Evolutionary conservation across 305 asterid genomes (phyloP).

Genomic region (Fraxinus latifolia): DNA sequence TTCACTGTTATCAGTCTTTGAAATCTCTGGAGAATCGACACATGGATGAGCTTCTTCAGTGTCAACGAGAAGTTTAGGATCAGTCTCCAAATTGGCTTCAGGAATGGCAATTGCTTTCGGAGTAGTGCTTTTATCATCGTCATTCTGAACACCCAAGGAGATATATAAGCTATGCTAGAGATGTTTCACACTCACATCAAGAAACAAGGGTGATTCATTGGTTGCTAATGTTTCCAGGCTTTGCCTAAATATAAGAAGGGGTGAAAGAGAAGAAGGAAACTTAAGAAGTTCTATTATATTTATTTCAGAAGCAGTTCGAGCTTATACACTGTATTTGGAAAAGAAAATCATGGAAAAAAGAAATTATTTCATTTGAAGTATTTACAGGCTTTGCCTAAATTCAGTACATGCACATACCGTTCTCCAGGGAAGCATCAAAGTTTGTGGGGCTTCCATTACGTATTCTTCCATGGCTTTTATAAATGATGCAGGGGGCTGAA

Average conservation of each 20-base stretch:
- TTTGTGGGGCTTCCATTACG: slow-evolving; percentile 57
- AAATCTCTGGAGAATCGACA: slow-evolving; percentile 26
- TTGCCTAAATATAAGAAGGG: neutral
- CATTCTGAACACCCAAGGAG: slow-evolving; percentile 34
- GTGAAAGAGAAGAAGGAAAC: slow-evolving; percentile 10
- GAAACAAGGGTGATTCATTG: neutral
- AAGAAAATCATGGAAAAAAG: neutral
- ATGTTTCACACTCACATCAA: slow-evolving; percentile 4
- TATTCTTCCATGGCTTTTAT: slow-evolving; percentile 73
- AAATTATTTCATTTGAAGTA: neutral
- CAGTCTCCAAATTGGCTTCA: slow-evolving; percentile 23
- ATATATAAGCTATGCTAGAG: slow-evolving; percentile 7
- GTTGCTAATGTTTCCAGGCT: neutral
- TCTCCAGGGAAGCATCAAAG: slow-evolving; percentile 57
- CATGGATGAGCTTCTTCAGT: slow-evolving; percentile 29
- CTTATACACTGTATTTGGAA: neutral
- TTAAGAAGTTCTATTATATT: neutral
- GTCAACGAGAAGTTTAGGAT: slow-evolving; percentile 27
- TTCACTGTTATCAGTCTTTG: slow-evolving; percentile 29
- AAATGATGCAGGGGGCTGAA: slow-evolving; percentile 65
- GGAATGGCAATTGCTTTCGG: slow-evolving; percentile 35
- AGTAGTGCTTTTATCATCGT: slow-evolving; percentile 21
- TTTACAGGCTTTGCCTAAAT: neutral
- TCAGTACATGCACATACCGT: slow-evolving; percentile 36
- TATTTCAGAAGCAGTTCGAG: neutral